These are phyloP conservation scores for Collybiopsis luxurians DNA, from an alignment of 768 basidiomycete genomes.

Conservation along the genomic window DNA sequence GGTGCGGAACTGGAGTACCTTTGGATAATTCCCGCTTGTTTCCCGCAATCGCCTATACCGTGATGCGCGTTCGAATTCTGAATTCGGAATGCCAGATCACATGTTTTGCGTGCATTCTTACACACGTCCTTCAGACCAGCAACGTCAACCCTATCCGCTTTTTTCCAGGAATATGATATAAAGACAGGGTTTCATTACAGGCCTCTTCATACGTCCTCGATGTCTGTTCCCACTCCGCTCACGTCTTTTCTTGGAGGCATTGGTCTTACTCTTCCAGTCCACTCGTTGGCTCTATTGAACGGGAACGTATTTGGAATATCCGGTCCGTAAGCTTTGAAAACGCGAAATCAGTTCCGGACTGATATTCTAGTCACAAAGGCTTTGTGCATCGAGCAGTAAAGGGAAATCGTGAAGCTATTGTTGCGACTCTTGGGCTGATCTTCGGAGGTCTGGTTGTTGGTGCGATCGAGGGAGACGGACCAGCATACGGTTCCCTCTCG, in stretches of 20 bases:
- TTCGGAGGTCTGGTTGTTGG: constrained; percentile 46
- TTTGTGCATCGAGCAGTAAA: constrained; percentile 51
- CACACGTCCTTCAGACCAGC: no score
- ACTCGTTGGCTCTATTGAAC: constrained; percentile 51
- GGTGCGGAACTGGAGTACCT: not conserved
- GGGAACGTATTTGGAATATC: constrained; percentile 60
- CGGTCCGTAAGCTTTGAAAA: constrained; percentile 17
- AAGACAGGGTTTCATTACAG: no score
- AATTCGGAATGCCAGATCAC: no score
- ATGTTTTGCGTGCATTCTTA: no score
- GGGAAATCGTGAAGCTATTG: constrained; percentile 40
- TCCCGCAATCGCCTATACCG: no score
- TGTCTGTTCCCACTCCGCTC: constrained; percentile 44
- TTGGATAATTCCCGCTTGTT: not conserved
- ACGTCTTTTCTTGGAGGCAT: constrained; percentile 56
- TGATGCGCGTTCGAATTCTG: no score
- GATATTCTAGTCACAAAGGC: constrained; percentile 13
- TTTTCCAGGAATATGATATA: not conserved
- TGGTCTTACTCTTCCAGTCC: constrained; percentile 48
- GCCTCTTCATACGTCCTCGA: constrained; percentile 12
- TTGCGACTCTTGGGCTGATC: constrained; percentile 44
- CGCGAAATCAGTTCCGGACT: no score
- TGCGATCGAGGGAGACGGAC: constrained; percentile 34
- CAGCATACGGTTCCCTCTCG: constrained; percentile 19
- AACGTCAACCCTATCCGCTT: not conserved